Evolutionary conservation across 306 rosid species (phyloP).

Genomic region (Albizia julibrissin): DNA sequence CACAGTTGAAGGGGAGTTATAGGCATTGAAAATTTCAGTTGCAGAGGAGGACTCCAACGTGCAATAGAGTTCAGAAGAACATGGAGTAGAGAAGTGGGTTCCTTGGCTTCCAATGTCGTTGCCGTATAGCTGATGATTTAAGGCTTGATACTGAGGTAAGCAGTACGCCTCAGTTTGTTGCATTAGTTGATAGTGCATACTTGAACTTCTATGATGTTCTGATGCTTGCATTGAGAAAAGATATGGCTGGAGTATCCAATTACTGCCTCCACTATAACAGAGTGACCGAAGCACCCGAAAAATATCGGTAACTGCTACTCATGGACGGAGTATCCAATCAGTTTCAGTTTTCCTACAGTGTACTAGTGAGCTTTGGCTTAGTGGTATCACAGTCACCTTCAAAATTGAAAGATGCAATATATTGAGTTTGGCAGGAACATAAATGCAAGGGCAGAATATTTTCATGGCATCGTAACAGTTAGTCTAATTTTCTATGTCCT

Average conservation of each 20-base stretch:
- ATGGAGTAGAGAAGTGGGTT: conserved; percentile 39
- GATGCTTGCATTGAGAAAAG: conserved; percentile 72
- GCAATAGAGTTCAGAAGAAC: conserved; percentile 56
- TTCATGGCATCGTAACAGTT: conserved; percentile 23
- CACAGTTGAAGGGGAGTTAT: conserved; percentile 64
- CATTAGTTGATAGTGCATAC: conserved; percentile 70
- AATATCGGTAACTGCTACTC: conserved; percentile 24
- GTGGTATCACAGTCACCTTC: not conserved
- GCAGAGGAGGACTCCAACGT: conserved; percentile 86
- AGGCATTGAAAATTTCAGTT: conserved; percentile 39
- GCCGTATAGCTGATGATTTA: conserved; percentile 50
- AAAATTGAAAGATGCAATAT: not conserved
- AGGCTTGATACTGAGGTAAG: conserved; percentile 59
- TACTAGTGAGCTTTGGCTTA: not conserved
- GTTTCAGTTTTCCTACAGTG: conserved; percentile 14
- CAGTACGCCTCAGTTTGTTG: conserved; percentile 66
- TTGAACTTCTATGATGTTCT: conserved; percentile 60
- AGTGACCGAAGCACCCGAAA: not conserved
- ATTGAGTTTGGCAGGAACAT: not conserved
- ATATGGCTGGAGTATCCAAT: not conserved
- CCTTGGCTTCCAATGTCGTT: conserved; percentile 49
- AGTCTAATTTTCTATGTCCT: conserved; percentile 21
- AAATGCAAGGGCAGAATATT: conserved; percentile 6
- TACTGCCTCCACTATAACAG: not conserved
- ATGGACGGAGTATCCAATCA: not conserved